Evolutionary conservation across 768 basidiomycete genomes (phyloP), one percentile per base, ranked within the genome.

Genomic region (Mycena albidolilacea): DNA sequence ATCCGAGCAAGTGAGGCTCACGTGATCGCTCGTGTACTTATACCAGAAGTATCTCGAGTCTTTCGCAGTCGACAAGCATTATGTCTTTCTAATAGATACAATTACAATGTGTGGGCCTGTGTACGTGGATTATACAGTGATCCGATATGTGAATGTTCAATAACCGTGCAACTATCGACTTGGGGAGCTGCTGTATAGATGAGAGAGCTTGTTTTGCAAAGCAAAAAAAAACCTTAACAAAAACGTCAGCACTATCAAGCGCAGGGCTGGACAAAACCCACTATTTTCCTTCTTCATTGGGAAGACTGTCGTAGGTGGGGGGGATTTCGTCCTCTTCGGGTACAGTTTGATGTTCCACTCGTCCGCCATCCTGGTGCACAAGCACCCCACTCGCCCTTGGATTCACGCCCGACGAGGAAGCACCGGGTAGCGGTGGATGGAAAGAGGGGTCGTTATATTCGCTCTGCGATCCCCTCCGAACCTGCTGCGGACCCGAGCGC

Each of bases 241-340:
- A 46, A 11, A 30, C 10, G 17, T 64, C 9, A 38, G 9, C 11
- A 12, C 1, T 21, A n/a, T 21, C 9, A 38, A 11, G 17, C 35
- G 8, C 14, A 37, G 19, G 2, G 37, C n/a, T 35, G 44, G 14
- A 14, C 5, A 12, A 41, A n/a, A 57, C 72, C 5, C 64, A 69
- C 68, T 70, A 72, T 72, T 72, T 75, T 72, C 58, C 41, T 62
- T 72, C 59, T 43, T 52, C 70, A 35, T 52, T 70, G 23, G 75
- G 64, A 59, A 79, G 77, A 55, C 78, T 78, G 61, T 79, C 76
- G 70, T 77, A 78, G 62, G 77, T 77, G 17, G 72, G 76, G 23
- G 77, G 77, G 73, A 78, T 78, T 67, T 77, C 74, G 68, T 74
- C 68, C 57, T 72, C 76, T 23, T 75, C 35, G 19, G 48, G 44